Evolutionary conservation across 768 basidiomycete species (phyloP).

Genomic region (Pisolithus marmoratus): DNA sequence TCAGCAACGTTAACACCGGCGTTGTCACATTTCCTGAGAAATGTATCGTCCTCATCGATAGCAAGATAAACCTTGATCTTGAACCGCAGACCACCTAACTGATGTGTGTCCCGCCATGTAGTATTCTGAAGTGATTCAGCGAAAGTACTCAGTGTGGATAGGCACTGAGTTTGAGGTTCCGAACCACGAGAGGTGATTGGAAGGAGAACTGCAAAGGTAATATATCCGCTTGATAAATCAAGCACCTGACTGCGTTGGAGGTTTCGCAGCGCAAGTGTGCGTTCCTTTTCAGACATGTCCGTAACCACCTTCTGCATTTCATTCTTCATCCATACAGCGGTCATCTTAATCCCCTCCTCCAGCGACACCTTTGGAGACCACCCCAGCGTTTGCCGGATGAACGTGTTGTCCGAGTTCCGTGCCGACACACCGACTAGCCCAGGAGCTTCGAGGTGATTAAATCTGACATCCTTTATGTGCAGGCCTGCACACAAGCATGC

Average conservation of each 20-base stretch:
- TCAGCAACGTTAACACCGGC: constrained; percentile 28
- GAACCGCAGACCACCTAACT: constrained; percentile 28
- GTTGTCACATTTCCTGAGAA: constrained; percentile 24
- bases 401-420: constrained; percentile 47
- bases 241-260: constrained; percentile 35
- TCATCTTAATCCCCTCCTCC: constrained; percentile 42
- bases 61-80: constrained; percentile 44
- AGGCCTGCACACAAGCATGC: constrained; percentile 33
- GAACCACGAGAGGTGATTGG: constrained; percentile 52
- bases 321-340: constrained; percentile 42
- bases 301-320: constrained; percentile 28
- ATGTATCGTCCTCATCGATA: constrained; percentile 44
- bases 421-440: constrained; percentile 44
- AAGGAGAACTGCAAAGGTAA: constrained; percentile 48
- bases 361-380: constrained; percentile 42
- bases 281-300: constrained; percentile 4
- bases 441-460: constrained; percentile 16
- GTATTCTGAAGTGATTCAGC: constrained; percentile 39
- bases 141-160: constrained; percentile 38
- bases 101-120: constrained; percentile 38
- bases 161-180: constrained; percentile 30
- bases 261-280: constrained; percentile 12
- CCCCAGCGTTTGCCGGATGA: constrained; percentile 24
- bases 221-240: constrained; percentile 27
- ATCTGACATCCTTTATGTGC: constrained; percentile 19